phyloP scores from a whole-genome alignment of 345 rosid species.

The Salix koriyanagi region DNA sequence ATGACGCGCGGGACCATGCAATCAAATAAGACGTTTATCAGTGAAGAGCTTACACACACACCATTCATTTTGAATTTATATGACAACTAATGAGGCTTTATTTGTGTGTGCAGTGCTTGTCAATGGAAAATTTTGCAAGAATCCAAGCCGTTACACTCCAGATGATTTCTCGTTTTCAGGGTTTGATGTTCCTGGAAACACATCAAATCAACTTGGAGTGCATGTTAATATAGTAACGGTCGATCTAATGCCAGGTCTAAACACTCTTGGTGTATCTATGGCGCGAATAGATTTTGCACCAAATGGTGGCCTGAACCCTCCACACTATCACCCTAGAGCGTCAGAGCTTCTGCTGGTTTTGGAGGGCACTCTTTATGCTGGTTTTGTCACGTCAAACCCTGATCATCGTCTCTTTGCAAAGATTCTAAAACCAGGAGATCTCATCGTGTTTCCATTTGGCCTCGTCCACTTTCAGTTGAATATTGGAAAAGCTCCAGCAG shows the following conservation, averaged over 20 bases:
- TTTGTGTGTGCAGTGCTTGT: too few species aligned
- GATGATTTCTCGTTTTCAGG: not conserved
- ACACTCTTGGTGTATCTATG: not conserved
- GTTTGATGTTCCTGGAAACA: not conserved
- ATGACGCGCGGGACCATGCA: not conserved
- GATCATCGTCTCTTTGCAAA: slow-evolving; percentile 6
- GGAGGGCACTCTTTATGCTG: slow-evolving; percentile 7
- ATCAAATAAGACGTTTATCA: not conserved
- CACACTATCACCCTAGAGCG: slow-evolving; percentile 19
- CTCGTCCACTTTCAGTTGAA: slow-evolving; percentile 9
- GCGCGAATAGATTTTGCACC: not conserved
- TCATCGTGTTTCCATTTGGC: slow-evolving; percentile 16
- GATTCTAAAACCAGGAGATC: slow-evolving; percentile 14
- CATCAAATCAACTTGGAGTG: not conserved
- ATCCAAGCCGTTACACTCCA: not conserved
- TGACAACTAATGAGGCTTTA: not conserved
- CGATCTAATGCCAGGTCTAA: not conserved
- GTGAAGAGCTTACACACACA: not conserved
- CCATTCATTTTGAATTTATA: not conserved
- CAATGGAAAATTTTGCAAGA: too few species aligned
- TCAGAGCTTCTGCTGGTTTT: slow-evolving; percentile 5
- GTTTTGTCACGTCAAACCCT: slow-evolving; percentile 15
- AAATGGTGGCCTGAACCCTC: slow-evolving; percentile 18
- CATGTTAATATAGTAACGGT: not conserved
- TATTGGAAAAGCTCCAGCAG: not conserved